A percentile compares a stretch with the other conserved stretches of the same genome.
Conservation (phyloP, 2,329 filamentous ascomycete genomes). For the Epichloe gansuensis region DNA sequence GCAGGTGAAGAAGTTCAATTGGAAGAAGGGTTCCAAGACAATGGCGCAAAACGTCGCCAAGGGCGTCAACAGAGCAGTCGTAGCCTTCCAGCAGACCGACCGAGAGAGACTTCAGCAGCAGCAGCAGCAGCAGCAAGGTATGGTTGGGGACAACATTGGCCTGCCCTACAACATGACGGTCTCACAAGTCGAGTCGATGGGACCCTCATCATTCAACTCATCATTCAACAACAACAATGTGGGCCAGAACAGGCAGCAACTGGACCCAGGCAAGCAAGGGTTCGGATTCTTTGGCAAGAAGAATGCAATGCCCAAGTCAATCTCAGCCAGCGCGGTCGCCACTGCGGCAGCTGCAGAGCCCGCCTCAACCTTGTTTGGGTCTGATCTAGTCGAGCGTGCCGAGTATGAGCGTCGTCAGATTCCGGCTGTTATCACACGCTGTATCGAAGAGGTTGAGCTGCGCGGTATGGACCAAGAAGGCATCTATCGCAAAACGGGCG, state of each 20-base stretch:
- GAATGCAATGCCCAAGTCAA: conserved; percentile 38
- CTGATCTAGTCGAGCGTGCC: conserved; percentile 73
- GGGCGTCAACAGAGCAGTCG: conserved; percentile 85
- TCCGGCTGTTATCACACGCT: conserved; percentile 79
- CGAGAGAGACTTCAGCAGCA: conserved; percentile 43
- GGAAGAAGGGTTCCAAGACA: conserved; percentile 93
- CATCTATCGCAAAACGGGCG: conserved; percentile 95
- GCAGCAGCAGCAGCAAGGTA: conserved; percentile 31
- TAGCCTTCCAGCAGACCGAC: conserved; percentile 50
- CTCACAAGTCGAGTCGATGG: conserved; percentile 38
- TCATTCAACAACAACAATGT: neutral
- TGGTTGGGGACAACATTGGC: conserved; percentile 52
- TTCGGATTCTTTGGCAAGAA: conserved; percentile 62
- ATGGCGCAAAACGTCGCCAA: conserved; percentile 91
- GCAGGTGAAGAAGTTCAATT: conserved; percentile 93
- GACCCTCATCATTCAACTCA: conserved; percentile 13
- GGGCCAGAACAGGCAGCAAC: conserved; percentile 14
- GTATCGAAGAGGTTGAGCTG: conserved; percentile 91
- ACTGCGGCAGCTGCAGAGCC: conserved; percentile 37
- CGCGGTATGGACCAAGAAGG: conserved; percentile 96
- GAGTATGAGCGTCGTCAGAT: conserved; percentile 84
- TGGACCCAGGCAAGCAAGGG: conserved; percentile 38
- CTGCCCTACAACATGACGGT: conserved; percentile 61
- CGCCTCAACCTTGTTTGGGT: conserved; percentile 64
- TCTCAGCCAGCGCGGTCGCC: conserved; percentile 28